These are phyloP conservation scores for Phoma sp. DNA, from an alignment of 2,329 filamentous ascomycete genomes.

Conservation along the genomic window DNA sequence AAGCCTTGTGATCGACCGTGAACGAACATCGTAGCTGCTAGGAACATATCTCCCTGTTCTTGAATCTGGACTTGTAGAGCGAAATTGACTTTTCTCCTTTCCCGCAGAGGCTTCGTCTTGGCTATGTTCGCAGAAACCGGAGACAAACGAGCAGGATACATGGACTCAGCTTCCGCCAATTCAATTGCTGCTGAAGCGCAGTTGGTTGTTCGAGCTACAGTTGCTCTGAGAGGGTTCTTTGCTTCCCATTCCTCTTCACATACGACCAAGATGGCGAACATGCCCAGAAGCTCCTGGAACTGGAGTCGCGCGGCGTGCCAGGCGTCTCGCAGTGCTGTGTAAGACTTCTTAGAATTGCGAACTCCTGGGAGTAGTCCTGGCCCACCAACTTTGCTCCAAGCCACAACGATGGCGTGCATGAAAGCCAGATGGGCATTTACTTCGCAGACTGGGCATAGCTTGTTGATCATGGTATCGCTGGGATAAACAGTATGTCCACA, in stretches of 20 bases:
- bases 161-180: neutral
- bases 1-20: neutral
- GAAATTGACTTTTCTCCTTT: neutral
- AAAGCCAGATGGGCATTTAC: neutral
- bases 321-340: neutral
- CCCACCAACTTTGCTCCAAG: conserved; percentile 5
- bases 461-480: neutral
- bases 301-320: neutral
- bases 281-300: neutral
- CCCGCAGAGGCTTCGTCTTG: neutral
- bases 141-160: neutral
- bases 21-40: neutral
- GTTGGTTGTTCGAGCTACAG: neutral
- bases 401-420: neutral
- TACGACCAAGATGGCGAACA: neutral
- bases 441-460: conserved; percentile 4
- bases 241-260: conserved; percentile 4
- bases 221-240: neutral
- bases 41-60: neutral
- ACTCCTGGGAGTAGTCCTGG: neutral
- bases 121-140: neutral
- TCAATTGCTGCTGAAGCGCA: conserved; percentile 1
- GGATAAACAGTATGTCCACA: neutral
- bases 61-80: neutral
- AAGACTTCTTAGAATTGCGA: neutral